A percentile compares a stretch with the other conserved stretches of the same genome.
Evolutionary conservation across 2,329 filamentous ascomycete genomes (phyloP).

Genomic region (Fusarium multiceps): DNA sequence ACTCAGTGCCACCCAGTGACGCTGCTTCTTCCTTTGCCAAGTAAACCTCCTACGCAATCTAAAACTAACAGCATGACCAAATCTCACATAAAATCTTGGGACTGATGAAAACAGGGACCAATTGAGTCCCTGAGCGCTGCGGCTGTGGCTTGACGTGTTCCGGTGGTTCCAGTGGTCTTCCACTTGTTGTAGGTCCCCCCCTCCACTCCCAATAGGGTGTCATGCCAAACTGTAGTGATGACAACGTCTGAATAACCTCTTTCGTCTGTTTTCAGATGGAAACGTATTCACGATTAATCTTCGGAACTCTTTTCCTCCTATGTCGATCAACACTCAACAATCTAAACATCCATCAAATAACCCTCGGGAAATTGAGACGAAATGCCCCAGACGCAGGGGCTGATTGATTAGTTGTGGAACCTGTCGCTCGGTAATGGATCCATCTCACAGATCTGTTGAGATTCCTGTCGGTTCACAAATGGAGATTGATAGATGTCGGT

Average conservation of each 20-base stretch:
- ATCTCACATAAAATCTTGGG: conserved; percentile 25
- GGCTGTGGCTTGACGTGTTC: conserved; percentile 44
- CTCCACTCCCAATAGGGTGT: neutral
- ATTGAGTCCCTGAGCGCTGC: conserved; percentile 17
- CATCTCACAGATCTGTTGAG: conserved; percentile 38
- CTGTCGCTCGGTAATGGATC: conserved; percentile 32
- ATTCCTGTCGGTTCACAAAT: conserved; percentile 23
- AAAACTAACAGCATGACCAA: conserved; percentile 26
- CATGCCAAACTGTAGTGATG: conserved; percentile 14
- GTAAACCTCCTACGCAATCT: conserved; percentile 22
- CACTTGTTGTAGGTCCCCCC: neutral
- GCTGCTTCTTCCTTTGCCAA: conserved; percentile 36
- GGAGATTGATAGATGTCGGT: conserved; percentile 13
- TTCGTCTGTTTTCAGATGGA: neutral
- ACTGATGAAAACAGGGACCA: conserved; percentile 14
- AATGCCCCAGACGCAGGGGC: conserved; percentile 43
- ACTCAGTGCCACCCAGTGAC: conserved; percentile 29
- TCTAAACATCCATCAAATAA: conserved; percentile 1
- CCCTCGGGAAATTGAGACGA: conserved; percentile 18
- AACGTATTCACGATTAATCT: neutral
- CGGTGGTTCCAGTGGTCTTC: conserved; percentile 33
- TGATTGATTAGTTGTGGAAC: conserved; percentile 47
- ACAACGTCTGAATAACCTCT: neutral
- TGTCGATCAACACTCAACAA: neutral
- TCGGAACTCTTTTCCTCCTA: neutral